Conservation (phyloP, 306 rosid genomes). For the Psophocarpus tetragonolobus region DNA sequence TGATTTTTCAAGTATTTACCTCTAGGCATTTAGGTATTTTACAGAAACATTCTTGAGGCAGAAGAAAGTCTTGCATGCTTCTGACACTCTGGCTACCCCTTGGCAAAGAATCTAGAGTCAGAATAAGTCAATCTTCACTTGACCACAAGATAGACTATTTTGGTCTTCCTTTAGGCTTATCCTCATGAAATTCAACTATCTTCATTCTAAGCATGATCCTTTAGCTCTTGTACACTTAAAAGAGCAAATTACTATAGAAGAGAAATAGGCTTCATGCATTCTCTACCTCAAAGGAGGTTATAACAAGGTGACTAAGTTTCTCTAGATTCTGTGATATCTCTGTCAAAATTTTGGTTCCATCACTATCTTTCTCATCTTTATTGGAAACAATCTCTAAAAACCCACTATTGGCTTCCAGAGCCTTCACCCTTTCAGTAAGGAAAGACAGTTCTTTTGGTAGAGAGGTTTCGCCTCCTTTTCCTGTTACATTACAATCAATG, state of each 20-base stretch:
- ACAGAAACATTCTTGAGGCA: background rate
- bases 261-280: background rate
- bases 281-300: conserved; percentile 25
- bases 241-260: background rate
- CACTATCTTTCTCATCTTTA: conserved; percentile 45
- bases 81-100: conserved; percentile 13
- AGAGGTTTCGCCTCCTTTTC: conserved; percentile 44
- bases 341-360: conserved; percentile 52
- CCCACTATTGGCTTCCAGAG: conserved; percentile 52
- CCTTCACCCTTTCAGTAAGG: conserved; percentile 55
- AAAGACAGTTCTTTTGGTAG: conserved; percentile 38
- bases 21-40: conserved; percentile 16
- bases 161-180: background rate
- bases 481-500: conserved; percentile 38
- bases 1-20: conserved; percentile 30
- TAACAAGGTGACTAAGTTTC: conserved; percentile 50
- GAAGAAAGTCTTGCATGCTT: conserved; percentile 23
- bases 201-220: conserved; percentile 11
- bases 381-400: conserved; percentile 46
- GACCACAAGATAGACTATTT: conserved; percentile 17
- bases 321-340: conserved; percentile 51
- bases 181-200: conserved; percentile 22
- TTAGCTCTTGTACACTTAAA: background rate
- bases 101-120: conserved; percentile 17
- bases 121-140: conserved; percentile 25